Evolutionary conservation across 805 yeast species (phyloP).

Genomic region (Yarrowia divulgata): DNA sequence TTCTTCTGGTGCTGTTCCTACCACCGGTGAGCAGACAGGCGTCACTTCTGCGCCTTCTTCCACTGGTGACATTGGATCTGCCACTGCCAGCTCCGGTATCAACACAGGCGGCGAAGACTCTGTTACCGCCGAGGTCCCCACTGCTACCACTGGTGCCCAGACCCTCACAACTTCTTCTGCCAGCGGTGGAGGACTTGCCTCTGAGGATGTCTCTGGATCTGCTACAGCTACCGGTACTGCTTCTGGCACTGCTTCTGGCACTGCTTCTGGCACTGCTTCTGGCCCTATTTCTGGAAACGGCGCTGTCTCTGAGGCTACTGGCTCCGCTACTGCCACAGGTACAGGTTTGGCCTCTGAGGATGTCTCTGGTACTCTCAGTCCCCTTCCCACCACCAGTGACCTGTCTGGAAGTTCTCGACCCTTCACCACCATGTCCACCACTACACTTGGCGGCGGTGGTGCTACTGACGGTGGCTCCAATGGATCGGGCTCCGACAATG

Average conservation of each 20-base stretch:
- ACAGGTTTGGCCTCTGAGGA: conserved; percentile 29
- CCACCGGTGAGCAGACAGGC: background rate
- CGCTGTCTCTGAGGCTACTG: background rate
- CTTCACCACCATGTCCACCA: conserved; percentile 19
- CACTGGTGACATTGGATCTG: conserved; percentile 21
- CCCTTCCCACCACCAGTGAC: background rate
- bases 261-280: background rate
- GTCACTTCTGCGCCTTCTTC: conserved; percentile 6
- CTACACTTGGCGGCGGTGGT: conserved; percentile 38
- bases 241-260: background rate
- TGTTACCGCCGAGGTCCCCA: background rate
- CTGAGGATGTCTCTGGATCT: background rate
- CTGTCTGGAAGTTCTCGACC: conserved; percentile 31
- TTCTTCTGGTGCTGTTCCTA: background rate
- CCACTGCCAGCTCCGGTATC: background rate
- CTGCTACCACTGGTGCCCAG: background rate
- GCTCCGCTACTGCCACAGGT: conserved; percentile 22
- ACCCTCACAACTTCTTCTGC: background rate
- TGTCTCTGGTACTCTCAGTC: background rate
- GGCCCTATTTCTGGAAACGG: too few relatives aligned
- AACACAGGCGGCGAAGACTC: background rate
- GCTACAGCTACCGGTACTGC: background rate
- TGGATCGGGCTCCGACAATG: background rate
- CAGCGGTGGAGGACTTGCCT: background rate
- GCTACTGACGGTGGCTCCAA: background rate